These are phyloP conservation scores for Porogramme epimiltina DNA, from an alignment of 1,284 basidiomycete species.

Conservation along the genomic window DNA sequence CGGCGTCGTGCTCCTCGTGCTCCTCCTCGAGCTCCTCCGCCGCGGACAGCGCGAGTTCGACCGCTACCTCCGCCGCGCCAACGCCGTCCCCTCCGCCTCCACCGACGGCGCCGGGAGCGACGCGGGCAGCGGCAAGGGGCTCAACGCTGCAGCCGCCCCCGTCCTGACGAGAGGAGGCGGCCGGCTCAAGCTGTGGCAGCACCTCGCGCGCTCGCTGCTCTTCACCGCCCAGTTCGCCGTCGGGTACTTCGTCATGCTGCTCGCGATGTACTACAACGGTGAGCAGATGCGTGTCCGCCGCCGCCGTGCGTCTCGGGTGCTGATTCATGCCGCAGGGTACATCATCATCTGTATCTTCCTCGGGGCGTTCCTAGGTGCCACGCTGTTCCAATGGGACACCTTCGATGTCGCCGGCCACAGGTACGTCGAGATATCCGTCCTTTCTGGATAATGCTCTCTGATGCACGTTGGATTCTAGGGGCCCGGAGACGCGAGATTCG, in stretches of 20 bases:
- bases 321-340: slow-evolving; percentile 1
- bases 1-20: slow-evolving; percentile 9
- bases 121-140: background rate
- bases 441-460: too few species aligned
- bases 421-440: background rate
- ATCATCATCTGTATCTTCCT: slow-evolving; percentile 10
- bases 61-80: slow-evolving; percentile 5
- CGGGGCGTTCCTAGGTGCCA: slow-evolving; percentile 4
- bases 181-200: slow-evolving; percentile 4
- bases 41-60: slow-evolving; percentile 9
- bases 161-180: background rate
- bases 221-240: slow-evolving; percentile 9
- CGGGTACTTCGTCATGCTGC: slow-evolving; percentile 11
- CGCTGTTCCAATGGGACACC: slow-evolving; percentile 8
- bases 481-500: slow-evolving; percentile 5
- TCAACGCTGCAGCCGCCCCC: background rate
- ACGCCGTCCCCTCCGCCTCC: background rate
- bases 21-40: slow-evolving; percentile 7
- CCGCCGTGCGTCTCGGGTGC: too few species aligned
- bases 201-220: slow-evolving; percentile 2
- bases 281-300: background rate
- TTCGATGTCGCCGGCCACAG: background rate
- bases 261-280: slow-evolving; percentile 13
- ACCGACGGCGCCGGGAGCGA: background rate
- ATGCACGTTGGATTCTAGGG: background rate